phyloP scores from a whole-genome alignment of 1,139 yeast species.

The Meyerozyma sp. region DNA sequence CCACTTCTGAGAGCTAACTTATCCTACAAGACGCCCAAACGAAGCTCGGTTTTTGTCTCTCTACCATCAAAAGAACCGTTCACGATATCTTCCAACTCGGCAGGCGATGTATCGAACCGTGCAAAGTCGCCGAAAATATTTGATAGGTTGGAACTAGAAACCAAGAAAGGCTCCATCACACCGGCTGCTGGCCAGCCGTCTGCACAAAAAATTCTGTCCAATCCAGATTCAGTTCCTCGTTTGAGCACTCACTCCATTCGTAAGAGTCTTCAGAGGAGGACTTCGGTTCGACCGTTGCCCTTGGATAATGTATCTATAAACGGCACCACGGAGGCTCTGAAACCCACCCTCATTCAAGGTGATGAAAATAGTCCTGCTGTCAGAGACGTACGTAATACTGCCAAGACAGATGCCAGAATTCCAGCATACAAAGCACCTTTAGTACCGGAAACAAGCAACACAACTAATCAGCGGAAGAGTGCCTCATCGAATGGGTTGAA shows the following conservation, averaged over 20 bases:
- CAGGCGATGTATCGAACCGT: constrained; percentile 4
- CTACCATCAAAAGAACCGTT: constrained; percentile 40
- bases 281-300: not conserved
- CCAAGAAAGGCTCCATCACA: constrained; percentile 7
- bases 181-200: not conserved
- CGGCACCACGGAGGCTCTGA: not conserved
- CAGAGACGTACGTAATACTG: too few species aligned
- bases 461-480: too few species aligned
- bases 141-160: constrained; percentile 15
- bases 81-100: constrained; percentile 11
- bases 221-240: not conserved
- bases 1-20: not conserved
- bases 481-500: too few species aligned
- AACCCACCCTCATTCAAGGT: not conserved
- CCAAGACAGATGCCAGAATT: too few species aligned
- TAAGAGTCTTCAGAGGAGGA: not conserved
- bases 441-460: too few species aligned
- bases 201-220: not conserved
- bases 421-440: too few species aligned
- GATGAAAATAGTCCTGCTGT: not conserved
- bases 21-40: constrained; percentile 21
- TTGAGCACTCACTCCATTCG: not conserved
- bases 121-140: constrained; percentile 13
- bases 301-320: not conserved
- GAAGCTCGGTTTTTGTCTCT: constrained; percentile 33